Evolutionary conservation across 2,329 filamentous ascomycete genomes (phyloP), one percentile per base, ranked within the genome.

Genomic region (Arthroderma uncinatum): DNA sequence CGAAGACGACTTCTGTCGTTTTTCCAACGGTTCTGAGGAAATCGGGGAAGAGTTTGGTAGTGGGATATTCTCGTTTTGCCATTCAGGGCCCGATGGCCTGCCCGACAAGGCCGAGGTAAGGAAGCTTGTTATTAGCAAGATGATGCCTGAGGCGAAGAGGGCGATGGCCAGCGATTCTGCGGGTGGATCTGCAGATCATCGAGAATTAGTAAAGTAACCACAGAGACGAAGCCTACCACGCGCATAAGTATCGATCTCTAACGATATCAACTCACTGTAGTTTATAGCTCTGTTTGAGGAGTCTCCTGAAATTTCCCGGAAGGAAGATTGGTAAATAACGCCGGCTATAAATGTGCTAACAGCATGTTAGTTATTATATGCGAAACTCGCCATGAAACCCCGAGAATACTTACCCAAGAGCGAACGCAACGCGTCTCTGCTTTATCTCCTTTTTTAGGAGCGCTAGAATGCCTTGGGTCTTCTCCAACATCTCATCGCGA

Each of bases 141-240:
- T 67, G 21, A 67, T 60, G 7, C 74, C 75, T 8, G 72, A 66
- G 23, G 73, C 64, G 40, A 72, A 68, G 39, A 78, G 74, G 21
- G 71, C 64, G 3, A 76, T 61, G 37, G 74, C 67, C 16, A 69
- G 64, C 5, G 75, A 71, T 61, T 75, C 74, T 12, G 77, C 61
- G 2, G 77, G 76, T 53, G 73, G 74, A 61, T 78, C 78, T 76
- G 14, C 25, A 36, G n/a, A 1, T 19, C 30, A 25, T n/a, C 40
- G 5, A 6, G 14, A 39, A 14, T 39, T 14, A 56, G 19, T 50
- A 47, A 36, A 14, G 16, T 57, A 9, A 16, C n/a, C n/a, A n/a
- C n/a, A n/a, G n/a, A n/a, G n/a, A 30, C 34, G 25, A 33, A 50
- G 23, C 19, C 19, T 23, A 33, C 30, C 6, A 33, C 30, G 30